phyloP scores from a whole-genome alignment of 169 alveolate species.

The Babesia sp. region DNA sequence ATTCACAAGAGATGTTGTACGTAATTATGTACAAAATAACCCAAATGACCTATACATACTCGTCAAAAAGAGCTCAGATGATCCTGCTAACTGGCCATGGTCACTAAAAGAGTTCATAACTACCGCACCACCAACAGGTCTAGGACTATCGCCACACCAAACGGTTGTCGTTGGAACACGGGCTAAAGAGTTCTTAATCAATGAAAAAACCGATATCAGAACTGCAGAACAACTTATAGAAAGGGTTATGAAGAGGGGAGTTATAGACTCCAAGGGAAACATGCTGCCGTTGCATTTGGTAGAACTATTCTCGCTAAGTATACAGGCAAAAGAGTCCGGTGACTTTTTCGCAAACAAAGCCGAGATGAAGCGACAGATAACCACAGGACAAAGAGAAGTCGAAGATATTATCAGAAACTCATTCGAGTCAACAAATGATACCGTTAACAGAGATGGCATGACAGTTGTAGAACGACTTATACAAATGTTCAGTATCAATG shows the following conservation, averaged over 20 bases:
- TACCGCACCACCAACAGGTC: constrained; percentile 78
- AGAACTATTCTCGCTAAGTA: constrained; percentile 81
- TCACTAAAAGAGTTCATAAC: constrained; percentile 80
- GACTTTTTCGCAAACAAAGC: constrained; percentile 76
- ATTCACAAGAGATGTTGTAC: constrained; percentile 82
- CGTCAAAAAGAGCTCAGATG: constrained; percentile 87
- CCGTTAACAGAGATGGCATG: constrained; percentile 67
- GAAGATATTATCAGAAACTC: constrained; percentile 67
- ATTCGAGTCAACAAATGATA: constrained; percentile 5
- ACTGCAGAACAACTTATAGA: constrained; percentile 81
- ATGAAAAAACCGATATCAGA: constrained; percentile 79
- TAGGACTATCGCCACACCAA: constrained; percentile 84
- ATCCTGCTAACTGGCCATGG: constrained; percentile 91
- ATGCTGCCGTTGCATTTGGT: constrained; percentile 80
- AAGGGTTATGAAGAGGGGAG: constrained; percentile 76
- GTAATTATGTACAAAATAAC: constrained; percentile 81
- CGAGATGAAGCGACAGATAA: constrained; percentile 80
- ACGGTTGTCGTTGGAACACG: constrained; percentile 87
- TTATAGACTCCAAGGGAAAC: constrained; percentile 75
- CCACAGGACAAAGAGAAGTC: constrained; percentile 71
- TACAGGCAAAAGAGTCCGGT: constrained; percentile 80
- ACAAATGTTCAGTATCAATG: constrained; percentile 72
- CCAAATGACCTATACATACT: constrained; percentile 87
- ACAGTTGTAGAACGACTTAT: constrained; percentile 68
- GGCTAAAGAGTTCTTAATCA: constrained; percentile 79